A percentile compares a stretch with the other conserved stretches of the same genome.
Conservation (phyloP, 2,329 filamentous ascomycete genomes). For the Fusarium albidum region DNA sequence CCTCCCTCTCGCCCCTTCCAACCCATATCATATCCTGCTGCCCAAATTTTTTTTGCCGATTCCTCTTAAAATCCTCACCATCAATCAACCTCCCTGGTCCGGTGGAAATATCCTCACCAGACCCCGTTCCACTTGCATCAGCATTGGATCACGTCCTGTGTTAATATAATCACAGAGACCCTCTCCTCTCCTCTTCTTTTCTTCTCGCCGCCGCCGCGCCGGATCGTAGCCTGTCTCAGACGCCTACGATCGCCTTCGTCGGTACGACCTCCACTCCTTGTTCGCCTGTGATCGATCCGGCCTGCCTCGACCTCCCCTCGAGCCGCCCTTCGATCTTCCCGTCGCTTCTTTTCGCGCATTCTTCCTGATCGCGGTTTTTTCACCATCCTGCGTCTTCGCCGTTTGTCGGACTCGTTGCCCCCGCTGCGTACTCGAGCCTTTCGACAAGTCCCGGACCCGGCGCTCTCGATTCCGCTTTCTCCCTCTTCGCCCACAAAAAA, state of each 20-base stretch:
- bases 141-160: slow-evolving; percentile 47
- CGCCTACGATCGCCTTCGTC: slow-evolving; percentile 38
- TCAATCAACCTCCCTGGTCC: slow-evolving; percentile 47
- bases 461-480: slow-evolving; percentile 37
- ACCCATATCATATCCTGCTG: slow-evolving; percentile 47
- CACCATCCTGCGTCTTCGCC: slow-evolving; percentile 22
- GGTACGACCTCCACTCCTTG: slow-evolving; percentile 43
- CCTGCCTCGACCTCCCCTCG: slow-evolving; percentile 34
- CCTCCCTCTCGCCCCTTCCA: slow-evolving; percentile 43
- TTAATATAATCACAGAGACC: slow-evolving; percentile 43
- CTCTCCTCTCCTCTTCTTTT: slow-evolving; percentile 37
- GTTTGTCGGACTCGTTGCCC: slow-evolving; percentile 30
- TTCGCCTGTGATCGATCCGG: slow-evolving; percentile 35
- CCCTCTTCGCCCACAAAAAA: slow-evolving; percentile 36
- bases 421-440: slow-evolving; percentile 34
- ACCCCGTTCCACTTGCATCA: slow-evolving; percentile 42
- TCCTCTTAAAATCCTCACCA: slow-evolving; percentile 49
- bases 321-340: slow-evolving; percentile 35
- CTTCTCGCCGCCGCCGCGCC: slow-evolving; percentile 40
- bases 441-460: slow-evolving; percentile 34
- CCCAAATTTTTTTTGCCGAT: slow-evolving; percentile 49
- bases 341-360: slow-evolving; percentile 36
- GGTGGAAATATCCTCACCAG: slow-evolving; percentile 46
- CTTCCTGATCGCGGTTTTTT: slow-evolving; percentile 22
- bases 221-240: slow-evolving; percentile 45